These are phyloP conservation scores for Delphinella strobiligena DNA, from an alignment of 2,329 filamentous ascomycete genomes.

Conservation along the genomic window DNA sequence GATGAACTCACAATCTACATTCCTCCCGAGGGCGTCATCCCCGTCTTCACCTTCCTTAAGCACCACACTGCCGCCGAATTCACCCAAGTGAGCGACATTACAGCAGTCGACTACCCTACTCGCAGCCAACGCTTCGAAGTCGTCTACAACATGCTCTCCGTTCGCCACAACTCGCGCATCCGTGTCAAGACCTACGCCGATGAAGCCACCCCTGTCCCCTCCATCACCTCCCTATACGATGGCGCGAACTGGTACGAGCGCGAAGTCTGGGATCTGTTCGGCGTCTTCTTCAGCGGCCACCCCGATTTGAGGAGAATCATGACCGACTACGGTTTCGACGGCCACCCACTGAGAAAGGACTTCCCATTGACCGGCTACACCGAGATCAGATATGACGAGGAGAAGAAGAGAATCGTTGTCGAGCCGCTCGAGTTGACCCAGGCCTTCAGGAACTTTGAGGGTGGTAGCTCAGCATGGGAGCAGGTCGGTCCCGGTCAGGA, in stretches of 20 bases:
- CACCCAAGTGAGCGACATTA: conserved; percentile 86
- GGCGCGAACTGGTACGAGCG: conserved; percentile 98
- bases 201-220: conserved; percentile 86
- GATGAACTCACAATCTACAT: conserved; percentile 77
- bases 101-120: conserved; percentile 90
- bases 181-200: conserved; percentile 98
- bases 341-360: conserved; percentile 92
- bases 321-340: conserved; percentile 99
- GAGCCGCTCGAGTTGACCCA: conserved; percentile 96
- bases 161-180: conserved; percentile 93
- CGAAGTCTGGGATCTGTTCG: conserved; percentile 94
- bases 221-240: conserved; percentile 74
- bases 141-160: conserved; percentile 92
- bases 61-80: conserved; percentile 96
- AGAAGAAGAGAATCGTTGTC: conserved; percentile 98
- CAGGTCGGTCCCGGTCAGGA: conserved; percentile 61
- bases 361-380: conserved; percentile 98
- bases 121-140: conserved; percentile 93
- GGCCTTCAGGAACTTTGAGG: conserved; percentile 97
- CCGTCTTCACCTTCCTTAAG: conserved; percentile 89
- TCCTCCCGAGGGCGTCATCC: conserved; percentile 73
- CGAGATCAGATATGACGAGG: conserved; percentile 94
- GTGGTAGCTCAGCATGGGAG: conserved; percentile 48
- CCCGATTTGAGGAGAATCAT: conserved; percentile 94
- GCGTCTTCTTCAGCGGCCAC: conserved; percentile 91